Evolutionary conservation across 2,329 filamentous ascomycete species (phyloP).

Genomic region (Fusarium begoniae): DNA sequence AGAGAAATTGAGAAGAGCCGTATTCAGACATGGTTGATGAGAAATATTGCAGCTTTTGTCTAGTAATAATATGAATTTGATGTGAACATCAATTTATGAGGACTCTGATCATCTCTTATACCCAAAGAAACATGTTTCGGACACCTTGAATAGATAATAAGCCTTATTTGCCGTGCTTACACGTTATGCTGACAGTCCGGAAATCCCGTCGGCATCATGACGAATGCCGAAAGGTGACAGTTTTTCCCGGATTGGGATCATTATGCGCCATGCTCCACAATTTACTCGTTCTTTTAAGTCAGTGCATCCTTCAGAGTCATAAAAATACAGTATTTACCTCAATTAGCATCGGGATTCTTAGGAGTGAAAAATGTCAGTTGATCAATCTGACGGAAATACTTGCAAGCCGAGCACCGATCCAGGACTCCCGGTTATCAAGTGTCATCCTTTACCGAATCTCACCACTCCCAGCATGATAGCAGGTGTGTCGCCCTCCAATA

Average conservation of each 20-base stretch:
- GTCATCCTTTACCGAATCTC: too few relatives aligned
- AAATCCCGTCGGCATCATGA: neutral
- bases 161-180: neutral
- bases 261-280: neutral
- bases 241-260: neutral
- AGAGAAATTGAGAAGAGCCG: neutral
- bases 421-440: too few relatives aligned
- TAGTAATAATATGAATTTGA: neutral
- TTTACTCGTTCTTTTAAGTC: neutral
- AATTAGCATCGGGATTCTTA: neutral
- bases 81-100: too few relatives aligned
- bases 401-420: neutral
- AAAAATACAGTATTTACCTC: neutral
- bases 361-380: neutral
- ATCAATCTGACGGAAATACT: neutral
- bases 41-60: rapidly evolving
- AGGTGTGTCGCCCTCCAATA: neutral
- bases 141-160: neutral
- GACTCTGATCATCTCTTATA: neutral
- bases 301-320: neutral
- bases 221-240: neutral
- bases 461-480: neutral
- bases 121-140: rapidly evolving
- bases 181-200: neutral
- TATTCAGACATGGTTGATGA: neutral